Evolutionary conservation across 148 eudicot genomes (phyloP), one percentile per base, ranked within the genome.

Genomic region (Fagopyrum tataricum): DNA sequence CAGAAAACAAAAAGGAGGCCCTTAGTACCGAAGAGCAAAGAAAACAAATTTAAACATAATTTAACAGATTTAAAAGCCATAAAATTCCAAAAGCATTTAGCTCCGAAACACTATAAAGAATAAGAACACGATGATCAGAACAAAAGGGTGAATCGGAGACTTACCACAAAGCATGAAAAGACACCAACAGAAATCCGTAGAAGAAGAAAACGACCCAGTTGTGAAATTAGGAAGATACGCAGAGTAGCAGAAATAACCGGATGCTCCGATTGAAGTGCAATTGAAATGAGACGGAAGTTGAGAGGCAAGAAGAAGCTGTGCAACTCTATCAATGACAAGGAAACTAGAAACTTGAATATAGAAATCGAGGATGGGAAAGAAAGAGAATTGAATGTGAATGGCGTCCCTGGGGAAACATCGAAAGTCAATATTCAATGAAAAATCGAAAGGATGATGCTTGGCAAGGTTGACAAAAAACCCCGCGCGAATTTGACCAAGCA

Each of bases 361-460:
- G 20, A 56, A 23, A 21, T 56, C 10, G 26, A 64, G 20, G 68
- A 39, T 64, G 26, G 43, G 68, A 64, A 64, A 64, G 18, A 6
- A 37, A 64, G 68, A 64, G 43, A 37, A 64, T 39, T 64, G 43
- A 64, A 64, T 64, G 69, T 37, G 69, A 64, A 37, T 9, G 20
- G 26, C 64, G 64, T 58, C 37, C 13, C 37, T 23, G 31, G 64
- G 7, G 26, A 39, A 39, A 64, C 13, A 1, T 31, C 2, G 69
- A 64, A 37, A 64, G 69, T 64, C 42, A 64, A 64, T 31, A 64
- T 39, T 37, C 7, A 37, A 64, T 64, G 5, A 14, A 7, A 20
- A 14, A 37, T 37, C 42, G n/a, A 26, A 41, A 61, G 15, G 69
- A 12, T 0, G 68, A 62, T 3, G 42, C 43, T 39, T 39, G 4